phyloP scores from a whole-genome alignment of 2,329 filamentous ascomycete species.

The Colletotrichum sidae region DNA sequence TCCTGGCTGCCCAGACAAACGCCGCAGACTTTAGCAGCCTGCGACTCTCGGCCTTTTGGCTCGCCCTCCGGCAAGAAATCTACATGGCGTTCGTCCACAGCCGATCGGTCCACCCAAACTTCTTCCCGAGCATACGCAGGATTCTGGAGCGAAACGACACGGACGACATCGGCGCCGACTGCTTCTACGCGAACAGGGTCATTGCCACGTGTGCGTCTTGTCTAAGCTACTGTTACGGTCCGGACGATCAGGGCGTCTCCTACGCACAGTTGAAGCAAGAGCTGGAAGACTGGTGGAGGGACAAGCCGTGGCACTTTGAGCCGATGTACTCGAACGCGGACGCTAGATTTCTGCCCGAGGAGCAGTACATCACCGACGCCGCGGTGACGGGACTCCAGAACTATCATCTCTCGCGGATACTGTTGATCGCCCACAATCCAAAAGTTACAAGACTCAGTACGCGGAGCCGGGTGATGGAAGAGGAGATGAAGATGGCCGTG shows the following conservation, averaged over 20 bases:
- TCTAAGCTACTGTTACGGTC: constrained; percentile 44
- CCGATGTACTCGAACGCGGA: constrained; percentile 26
- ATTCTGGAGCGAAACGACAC: constrained; percentile 39
- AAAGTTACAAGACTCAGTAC: constrained; percentile 43
- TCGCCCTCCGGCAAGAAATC: constrained; percentile 45
- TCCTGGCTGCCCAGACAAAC: constrained; percentile 45
- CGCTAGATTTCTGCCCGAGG: constrained; percentile 40
- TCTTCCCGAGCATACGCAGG: constrained; percentile 37
- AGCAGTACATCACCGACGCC: constrained; percentile 43
- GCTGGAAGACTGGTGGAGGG: constrained; percentile 44
- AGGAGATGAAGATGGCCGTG: constrained; percentile 44
- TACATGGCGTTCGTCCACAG: constrained; percentile 47
- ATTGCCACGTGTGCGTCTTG: constrained; percentile 45
- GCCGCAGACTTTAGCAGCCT: constrained; percentile 44
- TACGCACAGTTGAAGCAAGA: constrained; percentile 41
- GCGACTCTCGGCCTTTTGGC: constrained; percentile 44
- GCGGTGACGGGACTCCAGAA: constrained; percentile 44
- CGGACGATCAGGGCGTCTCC: constrained; percentile 40
- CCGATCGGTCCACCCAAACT: constrained; percentile 43
- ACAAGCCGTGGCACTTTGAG: constrained; percentile 44
- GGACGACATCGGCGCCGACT: constrained; percentile 29
- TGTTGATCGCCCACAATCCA: constrained; percentile 45
- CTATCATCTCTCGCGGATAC: constrained; percentile 43
- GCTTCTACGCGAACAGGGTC: constrained; percentile 43
- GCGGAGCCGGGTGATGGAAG: constrained; percentile 41